Percentiles rank a stretch among this genome's conserved stretches.
Conservation (phyloP, 306 rosid species). For the Quercus suber region DNA sequence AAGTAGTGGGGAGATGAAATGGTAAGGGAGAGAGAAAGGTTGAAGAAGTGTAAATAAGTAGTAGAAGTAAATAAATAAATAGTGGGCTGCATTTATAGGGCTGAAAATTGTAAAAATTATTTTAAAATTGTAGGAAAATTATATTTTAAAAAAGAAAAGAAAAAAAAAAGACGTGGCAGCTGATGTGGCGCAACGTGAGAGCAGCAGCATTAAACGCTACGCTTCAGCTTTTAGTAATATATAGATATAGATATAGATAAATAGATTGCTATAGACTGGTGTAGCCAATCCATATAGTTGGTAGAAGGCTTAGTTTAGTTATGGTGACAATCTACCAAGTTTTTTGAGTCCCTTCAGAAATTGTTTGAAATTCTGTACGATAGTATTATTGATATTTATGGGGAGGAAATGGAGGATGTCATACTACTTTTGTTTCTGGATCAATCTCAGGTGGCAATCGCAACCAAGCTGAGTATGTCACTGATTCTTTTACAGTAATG, state of each 20-base stretch:
- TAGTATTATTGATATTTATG: background rate
- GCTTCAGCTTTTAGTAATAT: accelerated
- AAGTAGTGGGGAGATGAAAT: too few relatives aligned
- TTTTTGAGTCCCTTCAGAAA: background rate
- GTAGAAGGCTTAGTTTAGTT: background rate
- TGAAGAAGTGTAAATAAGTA: too few relatives aligned
- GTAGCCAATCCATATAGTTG: background rate
- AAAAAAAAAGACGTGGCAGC: too few relatives aligned
- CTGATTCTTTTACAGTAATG: slow-evolving; percentile 75
- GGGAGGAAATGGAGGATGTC: slow-evolving; percentile 10
- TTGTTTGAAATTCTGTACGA: background rate
- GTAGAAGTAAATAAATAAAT: too few relatives aligned
- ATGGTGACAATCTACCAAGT: background rate
- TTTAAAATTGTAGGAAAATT: too few relatives aligned
- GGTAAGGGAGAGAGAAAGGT: too few relatives aligned
- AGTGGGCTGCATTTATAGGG: too few relatives aligned
- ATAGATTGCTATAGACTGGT: background rate
- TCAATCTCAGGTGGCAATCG: slow-evolving; percentile 58
- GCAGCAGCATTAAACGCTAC: too few relatives aligned
- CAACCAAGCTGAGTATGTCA: slow-evolving; percentile 68
- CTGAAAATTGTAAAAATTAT: too few relatives aligned
- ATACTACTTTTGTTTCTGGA: slow-evolving; percentile 61
- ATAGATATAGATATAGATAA: too few relatives aligned
- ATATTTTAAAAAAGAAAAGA: too few relatives aligned
- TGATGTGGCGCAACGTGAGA: too few relatives aligned